phyloP scores from a whole-genome alignment of 2,329 filamentous ascomycete genomes.

The Fusarium sp. region DNA sequence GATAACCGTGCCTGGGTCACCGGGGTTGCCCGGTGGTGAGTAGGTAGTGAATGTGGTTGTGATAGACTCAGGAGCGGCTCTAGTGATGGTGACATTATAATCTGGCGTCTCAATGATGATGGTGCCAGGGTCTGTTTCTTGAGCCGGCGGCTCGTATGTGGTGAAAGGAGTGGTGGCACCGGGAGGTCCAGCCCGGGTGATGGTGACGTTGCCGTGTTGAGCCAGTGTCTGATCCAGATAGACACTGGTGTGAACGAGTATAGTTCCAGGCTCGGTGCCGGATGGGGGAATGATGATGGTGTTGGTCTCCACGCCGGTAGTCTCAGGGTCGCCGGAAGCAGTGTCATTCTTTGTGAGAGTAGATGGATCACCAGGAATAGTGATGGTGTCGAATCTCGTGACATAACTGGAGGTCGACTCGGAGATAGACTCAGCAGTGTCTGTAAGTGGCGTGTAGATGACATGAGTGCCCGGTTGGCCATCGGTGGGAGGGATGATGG shows the following conservation, averaged over 20 bases:
- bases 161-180: constrained; percentile 27
- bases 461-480: constrained; percentile 25
- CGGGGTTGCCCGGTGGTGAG: constrained; percentile 20
- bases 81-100: constrained; percentile 30
- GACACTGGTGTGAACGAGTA: constrained; percentile 32
- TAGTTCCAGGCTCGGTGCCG: constrained; percentile 33
- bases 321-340: not conserved
- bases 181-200: constrained; percentile 19
- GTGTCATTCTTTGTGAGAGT: constrained; percentile 12
- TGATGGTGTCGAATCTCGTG: constrained; percentile 24
- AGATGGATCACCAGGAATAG: constrained; percentile 32
- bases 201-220: constrained; percentile 28
- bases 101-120: constrained; percentile 29
- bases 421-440: not conserved
- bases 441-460: constrained; percentile 26
- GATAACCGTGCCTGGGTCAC: constrained; percentile 31
- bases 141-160: constrained; percentile 21
- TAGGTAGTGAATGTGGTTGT: constrained; percentile 30
- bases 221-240: constrained; percentile 31
- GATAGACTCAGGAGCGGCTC: constrained; percentile 19
- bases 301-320: constrained; percentile 29
- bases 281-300: constrained; percentile 35
- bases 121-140: constrained; percentile 25
- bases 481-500: constrained; percentile 21
- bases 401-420: constrained; percentile 16